These are phyloP conservation scores for Oryza glaberrima DNA, from an alignment of 176 grass and related monocot species.

Conservation along the genomic window DNA sequence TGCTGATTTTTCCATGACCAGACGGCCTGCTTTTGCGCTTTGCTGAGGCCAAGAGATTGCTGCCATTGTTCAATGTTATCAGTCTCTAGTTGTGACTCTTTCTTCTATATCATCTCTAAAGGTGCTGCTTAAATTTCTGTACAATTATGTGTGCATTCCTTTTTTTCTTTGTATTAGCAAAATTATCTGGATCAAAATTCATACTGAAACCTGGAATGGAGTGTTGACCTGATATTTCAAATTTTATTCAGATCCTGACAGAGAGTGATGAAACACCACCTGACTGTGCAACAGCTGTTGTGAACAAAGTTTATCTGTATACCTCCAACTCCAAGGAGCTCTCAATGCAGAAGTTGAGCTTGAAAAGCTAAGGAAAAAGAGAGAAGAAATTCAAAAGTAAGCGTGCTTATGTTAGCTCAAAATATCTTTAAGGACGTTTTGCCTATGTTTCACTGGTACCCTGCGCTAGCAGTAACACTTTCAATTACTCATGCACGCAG, in stretches of 20 bases:
- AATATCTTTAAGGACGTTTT: not conserved
- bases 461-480: conserved; percentile 6
- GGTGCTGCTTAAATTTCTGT: conserved; percentile 31
- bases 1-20: conserved; percentile 3
- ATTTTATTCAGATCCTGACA: conserved; percentile 45
- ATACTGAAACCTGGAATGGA: not conserved
- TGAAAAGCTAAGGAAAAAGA: conserved; percentile 73
- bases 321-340: conserved; percentile 83
- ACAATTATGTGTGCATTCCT: not conserved
- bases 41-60: conserved; percentile 36
- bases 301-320: conserved; percentile 75
- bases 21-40: conserved; percentile 52
- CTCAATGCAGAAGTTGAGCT: conserved; percentile 63
- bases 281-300: conserved; percentile 73
- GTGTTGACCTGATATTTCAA: not conserved
- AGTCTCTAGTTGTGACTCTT: conserved; percentile 51
- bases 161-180: not conserved
- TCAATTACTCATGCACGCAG: conserved; percentile 38
- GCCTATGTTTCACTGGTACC: not conserved
- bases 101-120: conserved; percentile 56
- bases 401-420: not conserved
- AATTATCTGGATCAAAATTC: not conserved
- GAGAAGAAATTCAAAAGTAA: conserved; percentile 66
- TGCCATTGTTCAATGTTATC: conserved; percentile 41
- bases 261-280: conserved; percentile 54